These are phyloP conservation scores for Ogataea neopini DNA, from an alignment of 805 yeast genomes.

Conservation along the genomic window DNA sequence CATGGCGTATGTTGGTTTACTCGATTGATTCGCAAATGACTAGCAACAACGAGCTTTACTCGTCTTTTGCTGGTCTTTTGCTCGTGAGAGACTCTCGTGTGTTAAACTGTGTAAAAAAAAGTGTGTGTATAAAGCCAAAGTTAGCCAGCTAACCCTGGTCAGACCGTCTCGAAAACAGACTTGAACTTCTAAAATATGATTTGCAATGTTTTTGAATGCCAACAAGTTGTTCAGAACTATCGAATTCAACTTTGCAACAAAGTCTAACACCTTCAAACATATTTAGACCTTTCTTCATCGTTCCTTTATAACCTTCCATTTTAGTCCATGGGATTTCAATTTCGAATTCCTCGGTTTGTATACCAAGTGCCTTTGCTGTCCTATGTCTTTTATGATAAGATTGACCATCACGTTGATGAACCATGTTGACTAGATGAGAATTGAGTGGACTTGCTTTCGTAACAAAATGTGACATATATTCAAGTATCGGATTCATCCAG, in stretches of 20 bases:
- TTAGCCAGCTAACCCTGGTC: conserved; percentile 2
- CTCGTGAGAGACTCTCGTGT: too few relatives aligned
- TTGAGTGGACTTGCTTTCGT: conserved; percentile 1
- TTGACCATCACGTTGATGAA: conserved; percentile 5
- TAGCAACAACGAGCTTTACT: too few relatives aligned
- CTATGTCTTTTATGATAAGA: conserved; percentile 6
- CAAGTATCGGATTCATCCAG: conserved; percentile 20
- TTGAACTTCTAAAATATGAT: conserved; percentile 4
- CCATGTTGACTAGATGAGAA: neutral
- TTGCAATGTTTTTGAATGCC: conserved; percentile 1
- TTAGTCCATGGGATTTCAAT: conserved; percentile 43
- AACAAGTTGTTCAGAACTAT: conserved; percentile 10
- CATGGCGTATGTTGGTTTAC: too few relatives aligned
- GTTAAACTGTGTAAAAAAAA: neutral
- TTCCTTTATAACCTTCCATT: conserved; percentile 71
- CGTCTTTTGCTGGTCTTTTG: too few relatives aligned
- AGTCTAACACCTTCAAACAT: conserved; percentile 50
- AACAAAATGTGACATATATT: conserved; percentile 11
- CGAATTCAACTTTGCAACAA: conserved; percentile 7
- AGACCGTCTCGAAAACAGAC: conserved; percentile 3
- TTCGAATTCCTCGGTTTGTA: conserved; percentile 4
- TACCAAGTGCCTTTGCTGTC: neutral
- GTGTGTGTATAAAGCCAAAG: conserved; percentile 1
- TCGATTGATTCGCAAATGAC: too few relatives aligned
- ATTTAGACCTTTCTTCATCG: conserved; percentile 50